Conservation (phyloP, 2,329 filamentous ascomycete genomes). For the Dryadomyces sulphureus region DNA sequence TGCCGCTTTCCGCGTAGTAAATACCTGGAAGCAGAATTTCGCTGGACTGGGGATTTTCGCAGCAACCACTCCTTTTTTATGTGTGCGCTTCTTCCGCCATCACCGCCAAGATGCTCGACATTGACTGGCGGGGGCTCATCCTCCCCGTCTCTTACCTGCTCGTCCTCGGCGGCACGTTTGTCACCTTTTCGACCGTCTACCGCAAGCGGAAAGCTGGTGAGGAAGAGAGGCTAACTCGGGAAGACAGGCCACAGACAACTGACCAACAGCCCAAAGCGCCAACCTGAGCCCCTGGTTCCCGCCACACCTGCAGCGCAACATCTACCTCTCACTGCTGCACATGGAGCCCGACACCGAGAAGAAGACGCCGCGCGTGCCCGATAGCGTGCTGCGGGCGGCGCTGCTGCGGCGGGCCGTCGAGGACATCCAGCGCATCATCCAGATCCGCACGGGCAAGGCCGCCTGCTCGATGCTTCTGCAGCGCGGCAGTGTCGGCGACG, state of each 20-base stretch:
- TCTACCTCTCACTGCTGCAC: slow-evolving; percentile 87
- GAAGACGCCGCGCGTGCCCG: slow-evolving; percentile 57
- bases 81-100: not conserved
- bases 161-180: slow-evolving; percentile 75
- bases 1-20: too few species aligned
- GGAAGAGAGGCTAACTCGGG: not conserved
- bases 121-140: slow-evolving; percentile 72
- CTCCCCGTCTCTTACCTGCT: slow-evolving; percentile 82
- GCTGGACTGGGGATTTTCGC: too few species aligned
- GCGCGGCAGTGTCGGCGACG: slow-evolving; percentile 85
- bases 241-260: not conserved
- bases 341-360: slow-evolving; percentile 36
- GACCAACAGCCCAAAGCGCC: slow-evolving; percentile 52
- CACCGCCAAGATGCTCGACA: slow-evolving; percentile 28
- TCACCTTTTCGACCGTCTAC: slow-evolving; percentile 86
- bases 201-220: slow-evolving; percentile 79
- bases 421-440: slow-evolving; percentile 82
- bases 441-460: slow-evolving; percentile 77
- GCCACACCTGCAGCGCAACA: slow-evolving; percentile 76
- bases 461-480: slow-evolving; percentile 73
- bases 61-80: not conserved
- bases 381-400: slow-evolving; percentile 75
- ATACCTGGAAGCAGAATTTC: too few species aligned
- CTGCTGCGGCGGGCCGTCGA: slow-evolving; percentile 80
- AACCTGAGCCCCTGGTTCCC: slow-evolving; percentile 92